Percentiles rank a stretch among this genome's conserved stretches.
Evolutionary conservation across 2,329 filamentous ascomycete genomes (phyloP).

Genomic region (Calonectria multiphialidica): DNA sequence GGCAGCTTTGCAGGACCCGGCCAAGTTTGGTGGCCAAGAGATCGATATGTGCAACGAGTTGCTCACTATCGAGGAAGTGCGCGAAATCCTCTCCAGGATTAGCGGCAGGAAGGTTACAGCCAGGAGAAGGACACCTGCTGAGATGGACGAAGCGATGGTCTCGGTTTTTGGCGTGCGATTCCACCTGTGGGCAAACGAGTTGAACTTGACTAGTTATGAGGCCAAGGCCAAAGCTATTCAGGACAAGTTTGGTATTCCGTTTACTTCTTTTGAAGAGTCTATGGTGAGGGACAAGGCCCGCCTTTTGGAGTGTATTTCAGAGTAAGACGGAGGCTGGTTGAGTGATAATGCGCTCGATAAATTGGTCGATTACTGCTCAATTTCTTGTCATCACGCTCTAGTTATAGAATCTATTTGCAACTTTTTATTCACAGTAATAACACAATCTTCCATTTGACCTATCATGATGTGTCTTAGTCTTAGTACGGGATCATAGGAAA

Average conservation of each 20-base stretch:
- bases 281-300: conserved; percentile 26
- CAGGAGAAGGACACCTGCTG: conserved; percentile 29
- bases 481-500: too few species aligned
- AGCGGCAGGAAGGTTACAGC: conserved; percentile 45
- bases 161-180: conserved; percentile 25
- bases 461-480: too few species aligned
- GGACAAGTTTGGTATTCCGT: conserved; percentile 26
- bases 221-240: neutral
- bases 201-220: neutral
- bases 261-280: conserved; percentile 25
- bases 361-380: too few species aligned
- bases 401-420: too few species aligned
- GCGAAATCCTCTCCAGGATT: conserved; percentile 44
- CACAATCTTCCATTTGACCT: too few species aligned
- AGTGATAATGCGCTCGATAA: too few species aligned
- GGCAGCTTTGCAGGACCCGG: conserved; percentile 46
- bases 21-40: conserved; percentile 45
- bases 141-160: conserved; percentile 16
- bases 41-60: conserved; percentile 46
- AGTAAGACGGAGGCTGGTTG: neutral
- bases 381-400: too few species aligned
- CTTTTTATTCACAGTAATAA: too few species aligned
- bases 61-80: conserved; percentile 45
- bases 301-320: conserved; percentile 24
- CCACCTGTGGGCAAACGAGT: conserved; percentile 29